phyloP scores from a whole-genome alignment of 2,329 filamentous ascomycete species.

The Pseudogymnoascus sp. region DNA sequence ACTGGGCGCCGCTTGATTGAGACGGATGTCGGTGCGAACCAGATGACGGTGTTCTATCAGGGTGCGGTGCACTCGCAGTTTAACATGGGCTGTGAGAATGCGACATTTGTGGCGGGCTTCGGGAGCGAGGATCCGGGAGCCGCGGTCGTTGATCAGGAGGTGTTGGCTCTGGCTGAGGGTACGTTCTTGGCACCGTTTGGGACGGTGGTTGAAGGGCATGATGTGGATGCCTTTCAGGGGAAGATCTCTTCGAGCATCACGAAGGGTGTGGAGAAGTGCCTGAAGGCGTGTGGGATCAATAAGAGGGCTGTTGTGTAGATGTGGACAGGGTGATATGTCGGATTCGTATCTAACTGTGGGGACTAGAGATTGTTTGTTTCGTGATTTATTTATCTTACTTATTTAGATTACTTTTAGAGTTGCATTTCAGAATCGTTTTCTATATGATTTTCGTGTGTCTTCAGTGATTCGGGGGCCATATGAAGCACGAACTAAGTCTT shows the following conservation, averaged over 20 bases:
- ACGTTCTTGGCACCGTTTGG: constrained; percentile 43
- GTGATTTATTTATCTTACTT: neutral
- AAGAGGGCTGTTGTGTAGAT: neutral
- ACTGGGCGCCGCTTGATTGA: constrained; percentile 35
- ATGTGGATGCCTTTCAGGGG: constrained; percentile 40
- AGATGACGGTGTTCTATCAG: constrained; percentile 50
- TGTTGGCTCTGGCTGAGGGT: constrained; percentile 42
- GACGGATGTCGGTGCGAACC: constrained; percentile 38
- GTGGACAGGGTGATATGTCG: neutral
- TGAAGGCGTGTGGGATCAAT: constrained; percentile 42
- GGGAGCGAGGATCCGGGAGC: constrained; percentile 46
- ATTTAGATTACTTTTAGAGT: neutral
- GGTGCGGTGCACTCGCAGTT: constrained; percentile 51
- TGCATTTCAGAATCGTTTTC: neutral
- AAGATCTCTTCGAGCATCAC: constrained; percentile 45
- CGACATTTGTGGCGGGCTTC: constrained; percentile 46
- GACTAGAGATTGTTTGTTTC: neutral
- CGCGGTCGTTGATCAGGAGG: constrained; percentile 44
- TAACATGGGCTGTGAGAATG: constrained; percentile 48
- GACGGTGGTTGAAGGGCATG: constrained; percentile 39
- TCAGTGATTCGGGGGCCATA: neutral
- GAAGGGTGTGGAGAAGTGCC: constrained; percentile 47
- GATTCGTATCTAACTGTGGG: neutral
- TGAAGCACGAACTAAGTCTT: too few relatives aligned
- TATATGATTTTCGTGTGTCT: neutral